Base-by-base conservation (phyloP, 768 basidiomycete species). In the Pleurotus pulmonarius region DNA sequence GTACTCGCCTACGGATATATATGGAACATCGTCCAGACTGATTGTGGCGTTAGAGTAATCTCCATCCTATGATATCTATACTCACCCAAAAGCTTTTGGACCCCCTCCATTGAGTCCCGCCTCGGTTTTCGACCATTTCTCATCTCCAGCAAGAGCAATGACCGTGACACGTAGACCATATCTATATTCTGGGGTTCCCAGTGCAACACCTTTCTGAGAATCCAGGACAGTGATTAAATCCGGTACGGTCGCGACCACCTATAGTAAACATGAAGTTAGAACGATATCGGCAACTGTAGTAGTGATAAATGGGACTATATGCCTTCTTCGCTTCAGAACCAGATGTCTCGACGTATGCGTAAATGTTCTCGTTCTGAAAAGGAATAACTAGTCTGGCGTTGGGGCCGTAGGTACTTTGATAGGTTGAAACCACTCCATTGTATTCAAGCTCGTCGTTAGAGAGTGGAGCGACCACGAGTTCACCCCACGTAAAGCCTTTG, bases 191-290 rank as follows among this genome's bases (percentile, higher is more conserved):
- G 77, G 86, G 1, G 85, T 85, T 12, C 86, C 85, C 6, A 88
- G 69, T 26, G 83, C 80, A 3, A 76, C 71, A 0, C 86, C 86
- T 56, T 71, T 83, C 59, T 84, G 83, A 18, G 82, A 78, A 60
- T 88, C 86, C 9, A 87, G 67, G 9, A 87, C 80, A 0, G 80
- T 73, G 54, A 88, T 85, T 22, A 88, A 73, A 65, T 88, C 86
- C 3, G 86, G 87, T 9, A 88, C 86, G 34, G 77, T 75, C 29
- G 77, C 81, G 1, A 81, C 68, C 39, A 83, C 69, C 76, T 81
- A 46, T 4, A 26, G 43, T 53, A 46, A 46, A 37, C n/a, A 11
- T n/a, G 11, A 44, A 16, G 41, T 16, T 20, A 13, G 9, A 8
- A 26, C 20, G 4, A 37, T 25, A 11, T 34, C 8, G 12, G 39